These are phyloP conservation scores for Penicillium hesseltinei DNA, from an alignment of 2,329 filamentous ascomycete species.

Conservation along the genomic window DNA sequence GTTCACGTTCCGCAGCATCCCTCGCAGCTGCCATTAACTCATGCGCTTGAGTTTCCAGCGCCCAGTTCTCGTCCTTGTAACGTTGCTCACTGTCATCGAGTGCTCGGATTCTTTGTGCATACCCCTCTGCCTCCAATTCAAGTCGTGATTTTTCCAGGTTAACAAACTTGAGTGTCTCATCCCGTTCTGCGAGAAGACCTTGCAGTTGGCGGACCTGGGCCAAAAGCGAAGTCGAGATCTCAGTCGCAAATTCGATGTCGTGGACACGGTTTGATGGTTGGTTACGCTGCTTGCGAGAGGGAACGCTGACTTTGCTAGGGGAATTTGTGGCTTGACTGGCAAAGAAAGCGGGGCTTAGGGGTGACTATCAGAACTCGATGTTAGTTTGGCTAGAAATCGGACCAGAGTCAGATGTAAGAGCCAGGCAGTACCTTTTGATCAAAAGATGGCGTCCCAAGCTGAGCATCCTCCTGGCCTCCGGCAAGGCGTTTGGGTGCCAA, in stretches of 20 bases:
- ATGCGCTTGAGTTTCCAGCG: conserved; percentile 86
- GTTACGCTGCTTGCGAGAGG: conserved; percentile 84
- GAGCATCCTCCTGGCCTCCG: conserved; percentile 62
- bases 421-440: conserved; percentile 46
- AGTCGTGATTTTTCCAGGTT: conserved; percentile 74
- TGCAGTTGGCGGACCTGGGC: conserved; percentile 93
- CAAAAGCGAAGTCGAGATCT: conserved; percentile 92
- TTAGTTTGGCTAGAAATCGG: conserved; percentile 10
- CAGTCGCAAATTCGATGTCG: conserved; percentile 97
- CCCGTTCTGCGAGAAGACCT: conserved; percentile 77
- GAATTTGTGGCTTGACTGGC: conserved; percentile 81
- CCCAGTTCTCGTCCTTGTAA: conserved; percentile 99
- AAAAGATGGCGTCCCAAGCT: conserved; percentile 45
- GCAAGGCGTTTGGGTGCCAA: conserved; percentile 76
- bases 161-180: conserved; percentile 75
- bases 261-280: conserved; percentile 85
- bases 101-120: conserved; percentile 74
- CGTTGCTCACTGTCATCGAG: conserved; percentile 92
- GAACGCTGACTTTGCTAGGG: conserved; percentile 83
- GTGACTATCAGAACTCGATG: conserved; percentile 51
- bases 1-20: conserved; percentile 77
- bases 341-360: conserved; percentile 72
- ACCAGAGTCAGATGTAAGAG: not conserved
- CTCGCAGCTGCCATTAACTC: conserved; percentile 72
- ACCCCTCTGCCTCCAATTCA: conserved; percentile 76